These are phyloP conservation scores for Jacaranda copaia DNA, from an alignment of 257 asterid species.

Conservation along the genomic window DNA sequence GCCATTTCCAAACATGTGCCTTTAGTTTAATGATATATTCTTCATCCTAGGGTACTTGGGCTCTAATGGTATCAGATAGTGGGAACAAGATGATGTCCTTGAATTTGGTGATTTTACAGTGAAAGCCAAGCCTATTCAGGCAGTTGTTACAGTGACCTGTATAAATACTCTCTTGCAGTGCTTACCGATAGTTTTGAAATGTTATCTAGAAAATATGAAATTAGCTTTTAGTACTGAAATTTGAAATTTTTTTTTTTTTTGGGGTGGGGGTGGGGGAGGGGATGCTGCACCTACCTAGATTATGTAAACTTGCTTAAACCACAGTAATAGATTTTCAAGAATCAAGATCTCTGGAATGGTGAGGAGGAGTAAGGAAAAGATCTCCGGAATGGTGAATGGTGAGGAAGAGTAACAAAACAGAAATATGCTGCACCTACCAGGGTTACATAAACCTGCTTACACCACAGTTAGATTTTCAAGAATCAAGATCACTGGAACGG, in stretches of 20 bases:
- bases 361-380: too few species aligned
- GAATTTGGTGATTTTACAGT: constrained; percentile 1
- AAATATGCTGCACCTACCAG: too few species aligned
- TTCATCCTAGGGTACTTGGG: not conserved
- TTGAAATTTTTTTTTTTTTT: too few species aligned
- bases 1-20: constrained; percentile 15
- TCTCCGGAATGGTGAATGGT: too few species aligned
- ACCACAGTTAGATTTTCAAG: too few species aligned
- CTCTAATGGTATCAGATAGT: not conserved
- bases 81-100: constrained; percentile 8
- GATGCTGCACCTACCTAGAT: too few species aligned
- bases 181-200: constrained; percentile 15
- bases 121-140: constrained; percentile 1
- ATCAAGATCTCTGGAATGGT: too few species aligned
- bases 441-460: too few species aligned
- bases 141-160: not conserved
- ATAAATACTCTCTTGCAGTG: not conserved
- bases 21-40: not conserved
- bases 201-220: not conserved
- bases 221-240: not conserved
- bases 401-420: too few species aligned
- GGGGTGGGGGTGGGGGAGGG: not conserved
- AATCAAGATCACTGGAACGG: too few species aligned
- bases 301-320: too few species aligned
- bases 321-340: too few species aligned